phyloP scores from a whole-genome alignment of 257 asterid genomes.

The Forsythia viridissima region DNA sequence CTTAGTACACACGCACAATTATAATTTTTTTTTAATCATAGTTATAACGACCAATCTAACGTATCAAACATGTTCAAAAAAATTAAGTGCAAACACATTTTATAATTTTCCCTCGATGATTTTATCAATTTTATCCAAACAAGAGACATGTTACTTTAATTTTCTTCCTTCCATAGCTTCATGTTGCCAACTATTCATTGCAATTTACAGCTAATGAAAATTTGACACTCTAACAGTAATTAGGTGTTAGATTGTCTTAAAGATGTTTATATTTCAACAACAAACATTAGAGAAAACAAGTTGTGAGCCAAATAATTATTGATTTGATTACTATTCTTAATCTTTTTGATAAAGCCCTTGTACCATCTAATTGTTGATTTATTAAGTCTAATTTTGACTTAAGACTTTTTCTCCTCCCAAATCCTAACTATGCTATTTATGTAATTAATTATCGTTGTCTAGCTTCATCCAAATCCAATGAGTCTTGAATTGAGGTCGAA shows the following conservation, averaged over 20 bases:
- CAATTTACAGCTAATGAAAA: conserved; percentile 37
- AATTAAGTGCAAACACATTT: neutral
- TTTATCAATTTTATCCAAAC: no score
- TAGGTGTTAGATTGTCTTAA: conserved; percentile 21
- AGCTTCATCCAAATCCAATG: neutral
- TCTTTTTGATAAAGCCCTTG: conserved; percentile 44
- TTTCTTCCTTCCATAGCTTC: no score
- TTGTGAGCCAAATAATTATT: conserved; percentile 19
- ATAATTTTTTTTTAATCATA: no score
- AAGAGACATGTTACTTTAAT: neutral
- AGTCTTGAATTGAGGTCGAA: neutral
- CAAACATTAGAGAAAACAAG: conserved; percentile 30
- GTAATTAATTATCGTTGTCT: neutral
- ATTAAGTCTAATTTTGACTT: conserved; percentile 4
- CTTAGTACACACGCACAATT: neutral
- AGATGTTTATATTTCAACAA: conserved; percentile 38
- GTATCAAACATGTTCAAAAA: no score
- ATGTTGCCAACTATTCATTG: neutral
- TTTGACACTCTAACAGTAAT: conserved; percentile 43
- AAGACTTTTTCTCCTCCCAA: neutral
- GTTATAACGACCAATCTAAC: no score
- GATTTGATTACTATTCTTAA: conserved; percentile 44
- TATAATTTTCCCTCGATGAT: no score
- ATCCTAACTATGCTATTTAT: neutral
- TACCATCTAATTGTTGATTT: conserved; percentile 38